phyloP scores from a whole-genome alignment of 441 rosid species.

The Macaranga tanarius region DNA sequence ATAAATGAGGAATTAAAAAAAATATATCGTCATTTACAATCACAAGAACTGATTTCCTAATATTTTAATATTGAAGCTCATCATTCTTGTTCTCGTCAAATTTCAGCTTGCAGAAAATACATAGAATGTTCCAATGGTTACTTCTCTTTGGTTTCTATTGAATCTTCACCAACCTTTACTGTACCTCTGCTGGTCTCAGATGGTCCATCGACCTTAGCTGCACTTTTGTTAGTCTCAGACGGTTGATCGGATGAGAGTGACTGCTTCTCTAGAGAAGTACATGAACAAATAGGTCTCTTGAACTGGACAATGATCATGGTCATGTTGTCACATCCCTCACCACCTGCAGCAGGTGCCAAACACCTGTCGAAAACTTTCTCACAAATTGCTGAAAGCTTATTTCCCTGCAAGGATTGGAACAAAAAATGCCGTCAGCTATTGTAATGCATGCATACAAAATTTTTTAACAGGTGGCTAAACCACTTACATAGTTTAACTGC shows the following conservation, averaged over 20 bases:
- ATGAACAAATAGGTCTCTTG: constrained; percentile 44
- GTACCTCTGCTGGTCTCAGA: background rate
- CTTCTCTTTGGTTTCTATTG: constrained; percentile 10
- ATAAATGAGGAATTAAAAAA: background rate
- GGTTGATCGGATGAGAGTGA: constrained; percentile 15
- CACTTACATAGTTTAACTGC: constrained; percentile 52
- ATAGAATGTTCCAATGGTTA: constrained; percentile 2
- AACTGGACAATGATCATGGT: constrained; percentile 90
- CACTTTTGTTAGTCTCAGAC: background rate
- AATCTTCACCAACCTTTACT: constrained; percentile 11
- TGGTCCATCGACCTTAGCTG: constrained; percentile 23
- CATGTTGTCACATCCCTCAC: constrained; percentile 96
- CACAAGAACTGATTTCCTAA: constrained; percentile 15
- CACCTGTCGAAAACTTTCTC: constrained; percentile 77
- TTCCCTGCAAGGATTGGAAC: constrained; percentile 61
- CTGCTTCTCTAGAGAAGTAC: constrained; percentile 29
- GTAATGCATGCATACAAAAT: constrained; percentile 43
- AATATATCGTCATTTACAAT: constrained; percentile 25
- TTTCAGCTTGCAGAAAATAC: background rate
- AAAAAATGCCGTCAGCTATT: constrained; percentile 36
- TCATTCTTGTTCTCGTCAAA: constrained; percentile 18
- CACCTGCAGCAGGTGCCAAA: constrained; percentile 72
- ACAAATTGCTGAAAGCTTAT: constrained; percentile 70
- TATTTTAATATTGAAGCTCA: background rate
- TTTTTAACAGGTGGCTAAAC: constrained; percentile 16